These are phyloP conservation scores for Kitagawia praeruptora DNA, from an alignment of 129 eudicot genomes.

Conservation along the genomic window DNA sequence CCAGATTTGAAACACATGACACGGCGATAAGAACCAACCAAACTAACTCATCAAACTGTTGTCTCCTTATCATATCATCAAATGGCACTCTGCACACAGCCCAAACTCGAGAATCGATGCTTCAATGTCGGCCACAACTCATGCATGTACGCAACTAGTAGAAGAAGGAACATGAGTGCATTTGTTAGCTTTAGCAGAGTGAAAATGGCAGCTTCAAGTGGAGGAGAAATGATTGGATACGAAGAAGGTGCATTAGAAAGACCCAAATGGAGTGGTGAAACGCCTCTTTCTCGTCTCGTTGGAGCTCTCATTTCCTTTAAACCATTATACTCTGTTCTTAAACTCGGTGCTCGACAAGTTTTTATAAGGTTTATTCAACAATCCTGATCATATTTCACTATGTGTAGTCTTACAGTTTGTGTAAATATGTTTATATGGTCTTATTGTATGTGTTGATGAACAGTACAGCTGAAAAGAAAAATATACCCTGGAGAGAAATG, in stretches of 20 bases:
- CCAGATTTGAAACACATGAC: neutral
- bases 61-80: neutral
- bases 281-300: conserved; percentile 87
- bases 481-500: conserved; percentile 95
- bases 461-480: conserved; percentile 97
- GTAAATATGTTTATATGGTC: neutral
- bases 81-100: conserved; percentile 20
- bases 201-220: conserved; percentile 38
- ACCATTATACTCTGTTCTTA: conserved; percentile 71
- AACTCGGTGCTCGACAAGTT: conserved; percentile 88
- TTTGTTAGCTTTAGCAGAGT: neutral
- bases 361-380: conserved; percentile 51
- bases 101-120: neutral
- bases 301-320: conserved; percentile 78
- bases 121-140: conserved; percentile 5
- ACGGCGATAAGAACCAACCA: conserved; percentile 4
- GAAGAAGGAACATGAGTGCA: neutral
- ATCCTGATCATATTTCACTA: neutral
- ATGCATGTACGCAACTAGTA: neutral
- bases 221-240: conserved; percentile 28
- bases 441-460: conserved; percentile 4
- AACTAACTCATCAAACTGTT: neutral
- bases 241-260: conserved; percentile 84
- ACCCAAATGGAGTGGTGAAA: conserved; percentile 87
- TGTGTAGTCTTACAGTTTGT: neutral